Evolutionary conservation across 2,329 filamentous ascomycete genomes (phyloP).

Genomic region (Torrubiellomyces zombiae): DNA sequence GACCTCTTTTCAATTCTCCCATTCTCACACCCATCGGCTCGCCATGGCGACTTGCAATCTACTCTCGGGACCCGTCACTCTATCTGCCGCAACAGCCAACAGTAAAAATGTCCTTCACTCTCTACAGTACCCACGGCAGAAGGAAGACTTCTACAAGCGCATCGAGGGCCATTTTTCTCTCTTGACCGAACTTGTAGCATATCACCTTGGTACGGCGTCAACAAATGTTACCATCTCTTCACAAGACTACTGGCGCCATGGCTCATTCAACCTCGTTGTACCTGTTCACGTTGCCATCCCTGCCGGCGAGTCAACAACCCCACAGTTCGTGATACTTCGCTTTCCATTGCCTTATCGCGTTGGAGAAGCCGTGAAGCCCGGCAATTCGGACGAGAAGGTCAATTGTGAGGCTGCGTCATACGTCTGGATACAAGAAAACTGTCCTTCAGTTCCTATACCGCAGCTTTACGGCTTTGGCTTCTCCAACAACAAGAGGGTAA

Average conservation of each 20-base stretch:
- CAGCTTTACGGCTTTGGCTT: slow-evolving; percentile 10
- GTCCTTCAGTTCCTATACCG: slow-evolving; percentile 10
- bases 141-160: slow-evolving; percentile 4
- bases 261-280: slow-evolving; percentile 17
- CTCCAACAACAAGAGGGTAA: slow-evolving; percentile 6
- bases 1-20: neutral
- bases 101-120: slow-evolving; percentile 5
- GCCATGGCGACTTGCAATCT: slow-evolving; percentile 6
- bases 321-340: slow-evolving; percentile 5
- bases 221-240: slow-evolving; percentile 4
- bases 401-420: slow-evolving; percentile 8
- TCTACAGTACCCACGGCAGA: slow-evolving; percentile 4
- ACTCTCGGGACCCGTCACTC: slow-evolving; percentile 6
- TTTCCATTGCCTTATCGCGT: slow-evolving; percentile 17
- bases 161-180: slow-evolving; percentile 3
- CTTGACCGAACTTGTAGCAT: slow-evolving; percentile 1
- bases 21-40: slow-evolving; percentile 1
- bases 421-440: slow-evolving; percentile 7
- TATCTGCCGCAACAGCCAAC: slow-evolving; percentile 3
- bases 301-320: neutral
- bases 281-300: slow-evolving; percentile 6
- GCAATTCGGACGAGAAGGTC: slow-evolving; percentile 25
- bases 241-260: slow-evolving; percentile 7
- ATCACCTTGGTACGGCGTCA: slow-evolving; percentile 4
- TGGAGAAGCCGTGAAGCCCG: slow-evolving; percentile 17